These are phyloP conservation scores for Aschersonia sp. DNA, from an alignment of 2,329 filamentous ascomycete genomes.

Conservation along the genomic window DNA sequence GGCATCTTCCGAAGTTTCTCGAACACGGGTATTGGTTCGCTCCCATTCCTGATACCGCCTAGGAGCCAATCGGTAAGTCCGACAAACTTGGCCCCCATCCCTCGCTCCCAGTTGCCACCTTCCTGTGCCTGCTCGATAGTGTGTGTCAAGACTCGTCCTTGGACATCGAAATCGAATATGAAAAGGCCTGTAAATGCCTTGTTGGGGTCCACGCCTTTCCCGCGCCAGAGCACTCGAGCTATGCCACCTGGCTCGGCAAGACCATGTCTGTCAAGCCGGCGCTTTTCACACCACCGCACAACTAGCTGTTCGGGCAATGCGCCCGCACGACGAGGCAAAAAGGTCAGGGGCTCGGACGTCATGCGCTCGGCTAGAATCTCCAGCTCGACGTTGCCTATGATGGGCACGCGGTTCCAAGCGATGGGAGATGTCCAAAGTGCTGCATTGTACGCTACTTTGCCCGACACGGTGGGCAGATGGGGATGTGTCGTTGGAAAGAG, in stretches of 20 bases:
- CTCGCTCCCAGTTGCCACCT: slow-evolving; percentile 68
- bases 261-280: slow-evolving; percentile 7
- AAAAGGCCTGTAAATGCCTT: slow-evolving; percentile 85
- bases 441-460: slow-evolving; percentile 78
- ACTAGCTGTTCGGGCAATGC: slow-evolving; percentile 65
- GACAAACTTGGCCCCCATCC: slow-evolving; percentile 68
- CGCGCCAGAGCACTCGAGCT: slow-evolving; percentile 26
- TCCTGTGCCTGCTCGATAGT: slow-evolving; percentile 91
- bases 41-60: slow-evolving; percentile 45
- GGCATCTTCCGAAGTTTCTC: slow-evolving; percentile 12
- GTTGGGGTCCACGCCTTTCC: slow-evolving; percentile 31
- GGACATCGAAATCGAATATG: slow-evolving; percentile 84
- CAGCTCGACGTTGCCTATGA: slow-evolving; percentile 79
- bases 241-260: slow-evolving; percentile 21
- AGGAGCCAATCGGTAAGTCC: slow-evolving; percentile 90
- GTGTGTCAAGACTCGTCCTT: slow-evolving; percentile 73
- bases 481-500: slow-evolving; percentile 68
- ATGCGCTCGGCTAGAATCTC: slow-evolving; percentile 85
- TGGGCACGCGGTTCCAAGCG: slow-evolving; percentile 84
- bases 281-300: slow-evolving; percentile 63
- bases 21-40: slow-evolving; percentile 21
- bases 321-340: slow-evolving; percentile 33
- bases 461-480: slow-evolving; percentile 82
- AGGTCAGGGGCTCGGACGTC: slow-evolving; percentile 41
- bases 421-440: slow-evolving; percentile 93